Evolutionary conservation across 2,329 filamentous ascomycete species (phyloP), one percentile per base, ranked within the genome.

Genomic region (Fusarium buharicum): DNA sequence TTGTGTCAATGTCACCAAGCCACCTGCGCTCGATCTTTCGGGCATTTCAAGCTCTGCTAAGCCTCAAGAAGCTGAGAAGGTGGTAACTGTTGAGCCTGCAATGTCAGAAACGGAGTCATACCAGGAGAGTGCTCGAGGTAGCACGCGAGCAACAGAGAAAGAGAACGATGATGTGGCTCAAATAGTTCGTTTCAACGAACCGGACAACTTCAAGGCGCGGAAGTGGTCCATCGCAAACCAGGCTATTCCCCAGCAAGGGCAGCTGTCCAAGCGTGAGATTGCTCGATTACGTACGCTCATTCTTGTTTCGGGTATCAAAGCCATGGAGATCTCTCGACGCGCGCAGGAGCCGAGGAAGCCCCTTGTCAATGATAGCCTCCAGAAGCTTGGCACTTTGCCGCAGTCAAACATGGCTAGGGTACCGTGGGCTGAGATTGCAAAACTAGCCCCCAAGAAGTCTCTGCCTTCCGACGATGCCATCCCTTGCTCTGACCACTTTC

Each of bases 271-370:
- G 67, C 85, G 86, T n/a, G 94, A 97, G 67, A 84, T 96, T 49
- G 90, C 90, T 14, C 88, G 92, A n/a, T 83, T 93, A 3, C 85
- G 87, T 54, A 86, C 92, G 1, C 81, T 96, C 9, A 85, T 97
- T 36, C 81, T 96, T 18, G 90, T 89, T 62, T 92, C 92, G 0
- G 93, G 93, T n/a, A 88, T 97, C 71, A 96, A 96, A 77, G 93
- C 94, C 1, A 88, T 88, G 70, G 91, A 95, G 71, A 91, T 97
- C 50, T 82, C 83, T 24, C 84, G 87, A 4, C 85, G 89, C 41
- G 87, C 90, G 4, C 77, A 88, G 39, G 80, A 81, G 31, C 72
- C 74, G 10, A 76, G 75, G 44, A 72, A 76, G 16, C 73, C 80
- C 0, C 75, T 77, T 24, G 49, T 54, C 49, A 55, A 65, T 2